These are phyloP conservation scores for Russula ochroleuca DNA, from an alignment of 768 basidiomycete genomes.

Conservation along the genomic window DNA sequence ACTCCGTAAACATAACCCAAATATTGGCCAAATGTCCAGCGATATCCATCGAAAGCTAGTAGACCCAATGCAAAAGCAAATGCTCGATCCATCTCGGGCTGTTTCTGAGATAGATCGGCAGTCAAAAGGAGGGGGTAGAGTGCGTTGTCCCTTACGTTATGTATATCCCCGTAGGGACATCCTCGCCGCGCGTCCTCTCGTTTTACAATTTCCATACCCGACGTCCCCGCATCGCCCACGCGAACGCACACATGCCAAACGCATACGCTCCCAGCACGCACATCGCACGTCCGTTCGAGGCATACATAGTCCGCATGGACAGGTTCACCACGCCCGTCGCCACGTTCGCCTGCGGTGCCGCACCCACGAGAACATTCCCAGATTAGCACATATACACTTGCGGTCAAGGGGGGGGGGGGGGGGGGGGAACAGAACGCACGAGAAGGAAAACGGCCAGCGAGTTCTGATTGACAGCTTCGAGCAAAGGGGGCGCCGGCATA, in stretches of 20 bases:
- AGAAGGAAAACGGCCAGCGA: slow-evolving; percentile 74
- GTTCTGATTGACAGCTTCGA: slow-evolving; percentile 83
- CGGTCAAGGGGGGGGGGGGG: not conserved
- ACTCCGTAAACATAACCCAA: not conserved
- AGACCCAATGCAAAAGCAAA: not conserved
- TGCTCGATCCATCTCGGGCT: not conserved
- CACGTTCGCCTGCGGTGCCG: slow-evolving; percentile 68
- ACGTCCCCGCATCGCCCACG: slow-evolving; percentile 49
- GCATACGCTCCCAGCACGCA: slow-evolving; percentile 59
- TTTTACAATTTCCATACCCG: slow-evolving; percentile 37
- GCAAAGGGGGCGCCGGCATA: slow-evolving; percentile 44
- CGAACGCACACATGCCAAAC: slow-evolving; percentile 51
- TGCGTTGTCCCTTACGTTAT: not conserved
- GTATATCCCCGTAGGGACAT: not conserved
- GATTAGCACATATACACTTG: not conserved
- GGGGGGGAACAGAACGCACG: slow-evolving; percentile 43
- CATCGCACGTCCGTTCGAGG: slow-evolving; percentile 52
- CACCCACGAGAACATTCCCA: not conserved
- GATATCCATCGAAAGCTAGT: no score
- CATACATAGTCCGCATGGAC: slow-evolving; percentile 76
- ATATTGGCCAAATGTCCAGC: not conserved
- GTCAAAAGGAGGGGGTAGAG: not conserved
- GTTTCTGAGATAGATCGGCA: not conserved
- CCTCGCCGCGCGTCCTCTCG: not conserved
- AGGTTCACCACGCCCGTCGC: slow-evolving; percentile 83